Conservation (phyloP, 179 eudicot species). For the Drosera spatulata region DNA sequence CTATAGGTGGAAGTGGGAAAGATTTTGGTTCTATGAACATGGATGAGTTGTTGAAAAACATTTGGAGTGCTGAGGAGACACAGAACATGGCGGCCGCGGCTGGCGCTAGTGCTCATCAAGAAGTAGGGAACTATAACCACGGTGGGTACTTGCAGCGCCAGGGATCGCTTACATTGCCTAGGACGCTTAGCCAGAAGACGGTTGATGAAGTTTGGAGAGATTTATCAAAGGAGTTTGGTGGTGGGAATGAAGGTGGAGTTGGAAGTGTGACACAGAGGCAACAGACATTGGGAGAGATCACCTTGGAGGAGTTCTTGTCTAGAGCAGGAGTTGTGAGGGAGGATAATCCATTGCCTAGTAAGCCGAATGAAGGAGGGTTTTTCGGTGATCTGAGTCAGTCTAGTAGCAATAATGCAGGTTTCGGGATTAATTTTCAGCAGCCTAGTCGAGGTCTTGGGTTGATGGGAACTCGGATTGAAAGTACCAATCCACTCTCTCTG, state of each 20-base stretch:
- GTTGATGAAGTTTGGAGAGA: conserved; percentile 94
- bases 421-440: conserved; percentile 53
- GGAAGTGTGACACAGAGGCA: conserved; percentile 49
- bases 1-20: conserved; percentile 41
- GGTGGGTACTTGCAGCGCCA: conserved; percentile 58
- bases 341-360: conserved; percentile 27
- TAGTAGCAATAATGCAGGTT: conserved; percentile 23
- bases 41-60: conserved; percentile 58
- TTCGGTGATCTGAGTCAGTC: conserved; percentile 33
- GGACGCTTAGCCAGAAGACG: conserved; percentile 78
- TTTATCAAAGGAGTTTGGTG: conserved; percentile 37
- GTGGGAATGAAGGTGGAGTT: conserved; percentile 25
- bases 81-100: conserved; percentile 40
- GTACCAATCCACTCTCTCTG: conserved; percentile 22
- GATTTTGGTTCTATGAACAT: conserved; percentile 77
- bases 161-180: conserved; percentile 68
- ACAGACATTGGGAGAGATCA: conserved; percentile 71
- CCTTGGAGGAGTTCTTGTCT: conserved; percentile 70
- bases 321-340: conserved; percentile 95
- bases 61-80: conserved; percentile 55
- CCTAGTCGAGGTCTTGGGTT: conserved; percentile 26
- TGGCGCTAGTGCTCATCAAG: conserved; percentile 17
- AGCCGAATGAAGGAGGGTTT: conserved; percentile 23
- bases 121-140: conserved; percentile 14
- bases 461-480: conserved; percentile 26